phyloP scores from a whole-genome alignment of 305 asterid species.

The Fraxinus baroniana region DNA sequence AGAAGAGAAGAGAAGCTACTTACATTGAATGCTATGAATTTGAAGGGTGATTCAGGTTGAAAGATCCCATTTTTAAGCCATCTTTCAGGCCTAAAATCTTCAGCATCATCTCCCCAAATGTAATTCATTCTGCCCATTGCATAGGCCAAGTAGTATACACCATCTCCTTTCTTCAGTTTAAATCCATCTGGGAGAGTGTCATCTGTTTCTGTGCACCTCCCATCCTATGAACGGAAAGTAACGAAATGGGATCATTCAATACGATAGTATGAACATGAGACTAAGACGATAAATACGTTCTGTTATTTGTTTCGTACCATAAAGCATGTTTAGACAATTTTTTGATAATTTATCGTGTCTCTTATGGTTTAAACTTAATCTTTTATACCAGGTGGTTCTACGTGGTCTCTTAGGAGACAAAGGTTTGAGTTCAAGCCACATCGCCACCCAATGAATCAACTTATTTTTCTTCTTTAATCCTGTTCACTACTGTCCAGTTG shows the following conservation, averaged over 20 bases:
- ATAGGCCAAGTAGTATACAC: slow-evolving; percentile 54
- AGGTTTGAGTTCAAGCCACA: background rate
- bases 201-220: slow-evolving; percentile 58
- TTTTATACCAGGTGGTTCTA: background rate
- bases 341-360: background rate
- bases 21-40: slow-evolving; percentile 68
- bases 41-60: slow-evolving; percentile 67
- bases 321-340: background rate
- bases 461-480: background rate
- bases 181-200: slow-evolving; percentile 57
- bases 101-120: slow-evolving; percentile 73
- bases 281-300: background rate
- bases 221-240: slow-evolving; percentile 42
- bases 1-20: slow-evolving; percentile 9
- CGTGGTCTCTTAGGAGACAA: background rate
- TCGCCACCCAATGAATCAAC: background rate
- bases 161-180: slow-evolving; percentile 60
- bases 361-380: background rate
- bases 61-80: slow-evolving; percentile 65
- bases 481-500: background rate
- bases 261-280: background rate
- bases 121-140: slow-evolving; percentile 72
- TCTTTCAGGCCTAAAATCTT: slow-evolving; percentile 65
- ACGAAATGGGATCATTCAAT: background rate
- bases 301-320: background rate